Evolutionary conservation across 1,284 basidiomycete genomes (phyloP).

Genomic region (Pyrrhoderma lamaoense): DNA sequence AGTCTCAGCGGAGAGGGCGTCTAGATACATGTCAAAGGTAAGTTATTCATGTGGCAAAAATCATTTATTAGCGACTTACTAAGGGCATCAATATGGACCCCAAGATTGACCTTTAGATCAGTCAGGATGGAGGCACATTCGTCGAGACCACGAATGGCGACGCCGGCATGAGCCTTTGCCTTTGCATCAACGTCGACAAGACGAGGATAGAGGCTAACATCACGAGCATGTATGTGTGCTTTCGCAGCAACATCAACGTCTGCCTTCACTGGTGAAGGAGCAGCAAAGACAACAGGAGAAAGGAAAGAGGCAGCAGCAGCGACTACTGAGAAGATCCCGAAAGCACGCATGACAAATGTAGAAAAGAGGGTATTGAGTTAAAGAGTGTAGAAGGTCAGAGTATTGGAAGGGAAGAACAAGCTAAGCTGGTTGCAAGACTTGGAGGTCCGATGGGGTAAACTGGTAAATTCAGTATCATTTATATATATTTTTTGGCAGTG

Average conservation of each 20-base stretch:
- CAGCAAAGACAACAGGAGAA: too few relatives aligned
- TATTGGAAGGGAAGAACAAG: too few relatives aligned
- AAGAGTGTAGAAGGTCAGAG: too few relatives aligned
- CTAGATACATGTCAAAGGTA: background rate
- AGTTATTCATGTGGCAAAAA: background rate
- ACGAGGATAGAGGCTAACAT: background rate
- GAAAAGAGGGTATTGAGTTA: too few relatives aligned
- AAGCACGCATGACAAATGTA: too few relatives aligned
- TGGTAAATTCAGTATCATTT: too few relatives aligned
- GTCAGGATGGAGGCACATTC: background rate
- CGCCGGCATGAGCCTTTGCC: conserved; percentile 5
- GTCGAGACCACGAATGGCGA: background rate
- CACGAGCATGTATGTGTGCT: background rate
- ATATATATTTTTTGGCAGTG: too few relatives aligned
- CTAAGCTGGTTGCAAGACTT: too few relatives aligned
- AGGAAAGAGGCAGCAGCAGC: too few relatives aligned
- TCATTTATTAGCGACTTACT: background rate
- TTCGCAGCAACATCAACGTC: background rate
- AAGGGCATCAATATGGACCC: background rate
- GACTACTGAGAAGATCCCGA: too few relatives aligned
- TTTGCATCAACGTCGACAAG: background rate
- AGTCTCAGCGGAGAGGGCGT: background rate
- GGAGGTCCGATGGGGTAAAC: too few relatives aligned
- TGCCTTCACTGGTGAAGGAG: too few relatives aligned
- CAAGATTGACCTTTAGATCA: background rate